These are phyloP conservation scores for Apiotrichum sp. DNA, from an alignment of 1,284 basidiomycete genomes.

Conservation along the genomic window DNA sequence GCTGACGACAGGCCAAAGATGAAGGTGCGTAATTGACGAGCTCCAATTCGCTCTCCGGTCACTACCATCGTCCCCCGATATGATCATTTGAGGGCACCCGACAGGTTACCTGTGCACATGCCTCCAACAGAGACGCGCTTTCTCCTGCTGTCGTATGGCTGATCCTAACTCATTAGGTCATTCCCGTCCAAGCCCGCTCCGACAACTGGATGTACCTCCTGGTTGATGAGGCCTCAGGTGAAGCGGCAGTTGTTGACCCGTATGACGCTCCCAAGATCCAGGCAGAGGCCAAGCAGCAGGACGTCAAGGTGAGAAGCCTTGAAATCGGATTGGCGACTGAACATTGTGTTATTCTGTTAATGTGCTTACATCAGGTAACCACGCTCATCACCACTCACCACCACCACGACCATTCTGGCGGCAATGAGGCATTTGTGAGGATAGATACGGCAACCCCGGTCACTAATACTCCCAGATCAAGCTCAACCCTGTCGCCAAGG, in stretches of 20 bases:
- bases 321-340: no score
- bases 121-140: no score
- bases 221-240: conserved; percentile 62
- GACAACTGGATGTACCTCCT: conserved; percentile 89
- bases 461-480: conserved; percentile 23
- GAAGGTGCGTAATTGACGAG: background rate
- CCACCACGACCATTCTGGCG: conserved; percentile 84
- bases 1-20: conserved; percentile 1
- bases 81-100: no score
- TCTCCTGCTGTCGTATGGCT: no score
- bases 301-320: conserved; percentile 52
- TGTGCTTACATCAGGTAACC: conserved; percentile 50
- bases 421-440: conserved; percentile 58
- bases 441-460: background rate
- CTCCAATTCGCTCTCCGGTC: background rate
- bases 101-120: no score
- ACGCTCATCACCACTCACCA: conserved; percentile 82
- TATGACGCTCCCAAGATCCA: conserved; percentile 73
- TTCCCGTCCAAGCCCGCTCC: conserved; percentile 67
- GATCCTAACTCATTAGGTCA: conserved; percentile 48
- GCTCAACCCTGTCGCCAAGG: conserved; percentile 57
- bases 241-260: conserved; percentile 61
- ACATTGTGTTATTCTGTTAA: no score
- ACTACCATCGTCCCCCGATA: no score
- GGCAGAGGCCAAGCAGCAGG: conserved; percentile 59